These are phyloP conservation scores for Cryphonectria naterciae DNA, from an alignment of 2,329 filamentous ascomycete species.

Conservation along the genomic window DNA sequence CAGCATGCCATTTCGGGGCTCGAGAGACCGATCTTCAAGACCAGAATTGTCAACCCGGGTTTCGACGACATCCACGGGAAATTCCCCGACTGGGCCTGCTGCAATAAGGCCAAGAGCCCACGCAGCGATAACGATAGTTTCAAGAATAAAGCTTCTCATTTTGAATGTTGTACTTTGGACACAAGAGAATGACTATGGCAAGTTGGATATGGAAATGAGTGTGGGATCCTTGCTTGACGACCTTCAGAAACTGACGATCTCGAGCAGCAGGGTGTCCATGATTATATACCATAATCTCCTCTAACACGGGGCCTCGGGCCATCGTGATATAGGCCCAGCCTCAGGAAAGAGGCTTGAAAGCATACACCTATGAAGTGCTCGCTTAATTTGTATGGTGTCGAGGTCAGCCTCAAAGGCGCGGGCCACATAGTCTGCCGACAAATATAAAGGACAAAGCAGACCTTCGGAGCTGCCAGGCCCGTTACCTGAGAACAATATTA, in stretches of 20 bases:
- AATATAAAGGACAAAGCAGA: not conserved
- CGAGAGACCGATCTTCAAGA: not conserved
- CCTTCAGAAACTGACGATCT: not conserved
- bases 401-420: not conserved
- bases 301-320: not conserved
- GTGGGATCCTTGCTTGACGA: not conserved
- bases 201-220: not conserved
- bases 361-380: not conserved
- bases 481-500: slow-evolving; percentile 1
- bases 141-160: not conserved
- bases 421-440: not conserved
- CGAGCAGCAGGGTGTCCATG: not conserved
- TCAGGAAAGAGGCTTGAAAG: not conserved
- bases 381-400: not conserved
- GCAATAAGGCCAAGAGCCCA: not conserved
- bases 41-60: not conserved
- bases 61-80: not conserved
- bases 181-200: slow-evolving; percentile 1
- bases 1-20: slow-evolving; percentile 10
- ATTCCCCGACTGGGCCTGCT: not conserved
- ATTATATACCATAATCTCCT: not conserved
- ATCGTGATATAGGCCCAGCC: not conserved
- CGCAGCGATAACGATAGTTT: not conserved
- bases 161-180: not conserved
- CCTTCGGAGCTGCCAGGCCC: not conserved